These are phyloP conservation scores for Thelonectria discophora DNA, from an alignment of 2,329 filamentous ascomycete genomes.

Conservation along the genomic window DNA sequence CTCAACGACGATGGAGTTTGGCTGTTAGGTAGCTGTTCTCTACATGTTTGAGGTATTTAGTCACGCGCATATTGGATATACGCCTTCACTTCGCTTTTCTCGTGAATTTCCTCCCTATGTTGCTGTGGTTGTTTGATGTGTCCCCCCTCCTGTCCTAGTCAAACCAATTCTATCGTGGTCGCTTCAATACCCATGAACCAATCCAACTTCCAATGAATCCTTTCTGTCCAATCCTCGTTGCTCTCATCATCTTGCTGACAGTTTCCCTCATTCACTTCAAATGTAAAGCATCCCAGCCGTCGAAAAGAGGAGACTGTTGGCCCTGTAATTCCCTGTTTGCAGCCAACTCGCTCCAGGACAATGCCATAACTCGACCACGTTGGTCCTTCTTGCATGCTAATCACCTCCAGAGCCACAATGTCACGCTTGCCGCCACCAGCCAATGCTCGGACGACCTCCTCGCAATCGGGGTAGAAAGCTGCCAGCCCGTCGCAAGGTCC, in stretches of 20 bases:
- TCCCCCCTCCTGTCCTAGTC: too few relatives aligned
- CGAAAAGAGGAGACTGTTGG: not conserved
- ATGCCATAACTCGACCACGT: conserved; percentile 9
- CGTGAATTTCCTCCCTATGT: too few relatives aligned
- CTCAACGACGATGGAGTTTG: conserved; percentile 11
- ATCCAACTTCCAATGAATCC: not conserved
- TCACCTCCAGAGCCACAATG: conserved; percentile 1
- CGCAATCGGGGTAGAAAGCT: not conserved
- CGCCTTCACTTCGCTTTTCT: not conserved
- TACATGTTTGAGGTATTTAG: conserved; percentile 15
- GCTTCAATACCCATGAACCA: not conserved
- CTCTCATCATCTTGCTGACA: conserved; percentile 5
- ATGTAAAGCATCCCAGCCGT: not conserved
- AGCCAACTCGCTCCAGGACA: not conserved
- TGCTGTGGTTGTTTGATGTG: too few relatives aligned
- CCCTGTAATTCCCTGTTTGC: not conserved
- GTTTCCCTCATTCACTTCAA: not conserved
- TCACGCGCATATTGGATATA: conserved; percentile 21
- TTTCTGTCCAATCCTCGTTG: not conserved
- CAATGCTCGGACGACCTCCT: not conserved
- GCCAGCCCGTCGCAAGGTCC: not conserved
- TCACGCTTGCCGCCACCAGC: not conserved
- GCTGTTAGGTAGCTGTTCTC: not conserved
- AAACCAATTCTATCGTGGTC: not conserved
- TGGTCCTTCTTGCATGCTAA: conserved; percentile 6